Evolutionary conservation across 306 rosid species (phyloP).

Genomic region (Senna siamea): DNA sequence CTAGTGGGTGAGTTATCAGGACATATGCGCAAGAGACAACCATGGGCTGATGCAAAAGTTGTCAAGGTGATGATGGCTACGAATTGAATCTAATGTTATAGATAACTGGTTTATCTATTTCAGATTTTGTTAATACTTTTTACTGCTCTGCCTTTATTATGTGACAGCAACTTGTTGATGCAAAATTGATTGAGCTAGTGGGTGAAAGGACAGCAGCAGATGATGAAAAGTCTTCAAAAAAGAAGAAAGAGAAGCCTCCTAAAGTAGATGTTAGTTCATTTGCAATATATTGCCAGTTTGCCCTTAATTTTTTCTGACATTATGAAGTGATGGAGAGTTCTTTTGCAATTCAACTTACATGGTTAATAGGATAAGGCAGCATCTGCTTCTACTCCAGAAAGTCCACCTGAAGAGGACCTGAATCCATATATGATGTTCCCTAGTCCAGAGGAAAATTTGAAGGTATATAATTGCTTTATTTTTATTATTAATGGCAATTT

Average conservation of each 20-base stretch:
- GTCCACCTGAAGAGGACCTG: conserved; percentile 78
- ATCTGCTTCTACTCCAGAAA: conserved; percentile 58
- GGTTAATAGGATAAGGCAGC: conserved; percentile 56
- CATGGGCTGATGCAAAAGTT: conserved; percentile 93
- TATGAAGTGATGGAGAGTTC: conserved; percentile 22
- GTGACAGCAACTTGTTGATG: conserved; percentile 68
- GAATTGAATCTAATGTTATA: neutral
- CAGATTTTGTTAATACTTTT: conserved; percentile 15
- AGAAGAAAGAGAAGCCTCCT: conserved; percentile 87
- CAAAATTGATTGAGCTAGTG: conserved; percentile 69
- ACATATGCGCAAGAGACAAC: conserved; percentile 73
- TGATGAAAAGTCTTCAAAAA: conserved; percentile 73
- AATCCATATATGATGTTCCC: conserved; percentile 89
- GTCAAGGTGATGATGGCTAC: conserved; percentile 63
- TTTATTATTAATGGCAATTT: conserved; percentile 5
- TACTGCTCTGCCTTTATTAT: conserved; percentile 25
- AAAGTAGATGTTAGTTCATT: conserved; percentile 70
- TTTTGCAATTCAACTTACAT: conserved; percentile 27
- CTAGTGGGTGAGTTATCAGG: conserved; percentile 92
- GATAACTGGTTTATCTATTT: conserved; percentile 27
- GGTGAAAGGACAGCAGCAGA: conserved; percentile 91
- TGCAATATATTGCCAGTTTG: conserved; percentile 4
- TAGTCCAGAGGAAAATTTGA: conserved; percentile 75
- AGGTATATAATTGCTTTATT: conserved; percentile 56
- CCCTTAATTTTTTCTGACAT: neutral